Conservation (phyloP, 306 rosid genomes). For the Dryas octopetala region DNA sequence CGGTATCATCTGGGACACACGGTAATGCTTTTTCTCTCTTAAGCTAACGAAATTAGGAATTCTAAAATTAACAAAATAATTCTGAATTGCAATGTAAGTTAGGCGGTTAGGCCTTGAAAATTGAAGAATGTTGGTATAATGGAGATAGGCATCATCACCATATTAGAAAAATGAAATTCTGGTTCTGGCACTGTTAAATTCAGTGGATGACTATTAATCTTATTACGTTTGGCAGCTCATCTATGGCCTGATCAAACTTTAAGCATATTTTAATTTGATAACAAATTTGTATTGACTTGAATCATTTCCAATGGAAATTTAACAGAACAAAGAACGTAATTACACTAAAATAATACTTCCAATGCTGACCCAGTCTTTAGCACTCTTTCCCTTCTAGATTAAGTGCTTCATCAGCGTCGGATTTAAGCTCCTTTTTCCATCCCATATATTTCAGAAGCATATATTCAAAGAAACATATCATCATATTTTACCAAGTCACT, state of each 20-base stretch:
- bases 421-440: not conserved
- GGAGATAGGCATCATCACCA: not conserved
- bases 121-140: not conserved
- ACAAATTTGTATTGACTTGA: not conserved
- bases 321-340: not conserved
- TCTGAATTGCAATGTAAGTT: no score
- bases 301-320: not conserved
- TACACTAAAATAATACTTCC: not conserved
- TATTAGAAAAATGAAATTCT: not conserved
- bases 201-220: no score
- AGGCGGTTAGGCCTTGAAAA: no score
- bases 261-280: no score
- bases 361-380: not conserved
- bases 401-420: not conserved
- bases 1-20: no score
- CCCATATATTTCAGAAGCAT: not conserved
- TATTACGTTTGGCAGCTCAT: not conserved
- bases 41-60: not conserved
- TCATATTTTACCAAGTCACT: not conserved
- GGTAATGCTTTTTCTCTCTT: no score
- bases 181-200: not conserved
- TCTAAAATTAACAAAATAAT: not conserved
- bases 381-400: not conserved
- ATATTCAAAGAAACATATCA: not conserved
- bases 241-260: no score